Evolutionary conservation across 208 protist genomes (phyloP).

Genomic region (Trypanosoma conorhini): DNA sequence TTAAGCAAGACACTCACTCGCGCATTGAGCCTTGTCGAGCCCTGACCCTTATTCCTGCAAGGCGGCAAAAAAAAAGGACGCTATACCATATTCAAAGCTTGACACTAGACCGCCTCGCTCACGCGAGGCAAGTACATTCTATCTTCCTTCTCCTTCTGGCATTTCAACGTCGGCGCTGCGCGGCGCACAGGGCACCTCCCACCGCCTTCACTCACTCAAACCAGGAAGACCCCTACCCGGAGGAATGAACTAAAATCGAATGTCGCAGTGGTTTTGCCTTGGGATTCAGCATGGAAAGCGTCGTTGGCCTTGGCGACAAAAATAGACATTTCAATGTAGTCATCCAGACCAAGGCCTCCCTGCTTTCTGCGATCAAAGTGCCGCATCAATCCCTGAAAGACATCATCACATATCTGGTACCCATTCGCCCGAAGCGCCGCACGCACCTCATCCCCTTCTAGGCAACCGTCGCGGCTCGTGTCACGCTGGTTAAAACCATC

Average conservation of each 20-base stretch:
- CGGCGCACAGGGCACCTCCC: background rate
- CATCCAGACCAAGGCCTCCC: constrained; percentile 81
- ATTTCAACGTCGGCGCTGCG: background rate
- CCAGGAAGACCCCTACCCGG: background rate
- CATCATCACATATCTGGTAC: constrained; percentile 62
- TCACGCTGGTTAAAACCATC: constrained; percentile 70
- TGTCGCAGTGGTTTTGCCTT: constrained; percentile 64
- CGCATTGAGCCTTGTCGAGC: too few relatives aligned
- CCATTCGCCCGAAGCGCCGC: constrained; percentile 48
- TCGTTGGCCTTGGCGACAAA: constrained; percentile 75
- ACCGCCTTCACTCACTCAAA: background rate
- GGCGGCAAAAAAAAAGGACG: too few relatives aligned
- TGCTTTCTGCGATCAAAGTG: constrained; percentile 80
- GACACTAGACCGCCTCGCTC: background rate
- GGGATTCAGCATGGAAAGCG: constrained; percentile 75
- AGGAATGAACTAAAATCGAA: constrained; percentile 61
- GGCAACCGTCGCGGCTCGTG: constrained; percentile 46
- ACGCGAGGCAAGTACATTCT: background rate
- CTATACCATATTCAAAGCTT: background rate
- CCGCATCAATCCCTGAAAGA: constrained; percentile 84
- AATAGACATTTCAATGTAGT: constrained; percentile 91
- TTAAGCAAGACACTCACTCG: too few relatives aligned
- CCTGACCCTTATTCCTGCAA: too few relatives aligned
- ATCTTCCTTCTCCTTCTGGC: background rate
- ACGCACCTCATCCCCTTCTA: constrained; percentile 73